Evolutionary conservation across 2,329 filamentous ascomycete genomes (phyloP), one percentile per base, ranked within the genome.

Genomic region (Penicillium sclerotiorum): DNA sequence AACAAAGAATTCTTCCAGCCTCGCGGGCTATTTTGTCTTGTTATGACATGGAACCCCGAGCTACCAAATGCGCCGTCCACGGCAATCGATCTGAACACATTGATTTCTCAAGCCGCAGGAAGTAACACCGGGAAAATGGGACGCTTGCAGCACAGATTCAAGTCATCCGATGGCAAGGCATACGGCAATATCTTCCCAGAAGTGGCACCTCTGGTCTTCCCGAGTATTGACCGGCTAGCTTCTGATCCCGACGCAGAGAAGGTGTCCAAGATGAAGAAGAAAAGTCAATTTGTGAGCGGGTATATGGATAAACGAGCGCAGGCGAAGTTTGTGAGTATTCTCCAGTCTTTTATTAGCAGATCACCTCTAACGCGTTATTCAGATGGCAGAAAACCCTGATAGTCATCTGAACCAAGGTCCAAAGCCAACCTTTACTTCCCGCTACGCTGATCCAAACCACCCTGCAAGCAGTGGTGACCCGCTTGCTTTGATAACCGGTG

Each of bases 1-100:
- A 86, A 85, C 58, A 70, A 76, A 8, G 71, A 79, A 3, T 76
- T 83, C 50, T 86, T 86, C 63, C 74, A 73, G 39, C 82, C 83
- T 0, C 75, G 74, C 2, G 82, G 82, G 0, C 71, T 85, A 0
- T 80, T 77, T 64, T 77, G 74, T 51, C 68, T 81, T 17, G 71
- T 86, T 30, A 76, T 85, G 67, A 78, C 78, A 1, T 83, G 73
- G 68, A 77, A 77, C 44, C 76, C 77, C 0, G 71, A 75, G 3
- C 53, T 62, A 6, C 15, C 42, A 0, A 49, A 59, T 15, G 58
- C 67, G 13, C 60, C 65, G 4, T 52, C 63, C 2, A 49, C 64
- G 7, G 56, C 58, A 2, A 46, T 70, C 23, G 60, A 73, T 43
- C 55, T 77, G 12, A 71, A 73, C n/a, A 60, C 68, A 3, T 62